Evolutionary conservation across 2,329 filamentous ascomycete genomes (phyloP).

Genomic region (Diaporthe sp.): DNA sequence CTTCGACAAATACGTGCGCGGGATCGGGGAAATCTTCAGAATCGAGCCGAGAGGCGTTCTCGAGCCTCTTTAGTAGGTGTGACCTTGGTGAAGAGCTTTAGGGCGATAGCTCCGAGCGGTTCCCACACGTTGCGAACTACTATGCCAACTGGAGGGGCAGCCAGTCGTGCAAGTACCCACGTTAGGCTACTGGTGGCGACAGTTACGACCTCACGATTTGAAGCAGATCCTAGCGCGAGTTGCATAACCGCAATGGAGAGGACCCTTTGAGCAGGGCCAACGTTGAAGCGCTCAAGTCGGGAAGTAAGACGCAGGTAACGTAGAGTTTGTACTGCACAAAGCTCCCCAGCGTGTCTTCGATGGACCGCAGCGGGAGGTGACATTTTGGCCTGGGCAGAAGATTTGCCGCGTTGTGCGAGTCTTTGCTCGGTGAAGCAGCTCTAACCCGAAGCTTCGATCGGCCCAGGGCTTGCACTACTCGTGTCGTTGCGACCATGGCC

Average conservation of each 20-base stretch:
- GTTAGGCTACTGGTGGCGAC: constrained; percentile 49
- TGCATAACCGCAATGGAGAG: constrained; percentile 44
- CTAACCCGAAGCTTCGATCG: neutral
- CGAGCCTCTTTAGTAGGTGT: neutral
- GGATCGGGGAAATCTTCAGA: too few relatives aligned
- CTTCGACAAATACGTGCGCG: neutral
- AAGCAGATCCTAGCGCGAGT: constrained; percentile 47
- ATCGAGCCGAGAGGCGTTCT: too few relatives aligned
- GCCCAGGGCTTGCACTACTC: neutral
- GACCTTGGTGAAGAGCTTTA: neutral
- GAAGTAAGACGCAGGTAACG: constrained; percentile 42
- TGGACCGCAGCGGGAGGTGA: neutral
- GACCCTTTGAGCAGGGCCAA: constrained; percentile 48
- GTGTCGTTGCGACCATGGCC: neutral
- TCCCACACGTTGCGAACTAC: neutral
- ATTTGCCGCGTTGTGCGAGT: neutral
- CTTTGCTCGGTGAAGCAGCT: neutral
- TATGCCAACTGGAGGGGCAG: neutral
- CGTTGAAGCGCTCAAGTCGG: constrained; percentile 49
- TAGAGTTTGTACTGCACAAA: constrained; percentile 25
- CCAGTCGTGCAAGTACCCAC: neutral
- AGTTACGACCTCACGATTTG: constrained; percentile 48
- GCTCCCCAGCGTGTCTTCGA: neutral
- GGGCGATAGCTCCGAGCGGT: too few relatives aligned
- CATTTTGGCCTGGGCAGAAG: neutral